Base-by-base conservation (phyloP, 1,284 basidiomycete genomes). In the Ustilago nuda region DNA sequence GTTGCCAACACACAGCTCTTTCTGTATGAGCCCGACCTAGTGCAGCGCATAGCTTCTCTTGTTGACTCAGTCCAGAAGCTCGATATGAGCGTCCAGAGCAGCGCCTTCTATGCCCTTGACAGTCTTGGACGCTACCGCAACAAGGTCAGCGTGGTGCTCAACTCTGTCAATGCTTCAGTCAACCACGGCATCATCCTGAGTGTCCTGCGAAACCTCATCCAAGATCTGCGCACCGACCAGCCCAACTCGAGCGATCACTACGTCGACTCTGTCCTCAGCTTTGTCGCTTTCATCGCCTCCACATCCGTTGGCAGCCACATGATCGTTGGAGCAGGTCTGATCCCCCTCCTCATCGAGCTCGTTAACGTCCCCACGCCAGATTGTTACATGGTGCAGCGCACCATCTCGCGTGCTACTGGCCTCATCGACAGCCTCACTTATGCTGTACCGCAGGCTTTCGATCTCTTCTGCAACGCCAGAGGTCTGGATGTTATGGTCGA, bases 261-360 rank as follows among this genome's bases (percentile, higher is more conserved):
- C 51, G 78, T 83, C 60, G 84, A 85, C 56, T 72, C 74, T 23
- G 87, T 98, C 23, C 88, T 98, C 72, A 91, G 92, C 30, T 93
- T 99, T 81, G 89, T 99, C 46, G 94, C 92, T 2, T 94, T 91
- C 87, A 90, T 99, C 74, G 91, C 94, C 13, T 92, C 92, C 19
- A 92, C 94, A 80, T 89, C 92, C 3, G 89, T 91, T 1, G 94
- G 94, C 36, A 94, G 93, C 37, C 94, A 92, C 82, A 93, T 97
- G 92, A 91, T 98, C 50, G 93, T 98, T 65, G 93, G 94, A n/a
- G 95, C 97, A n/a, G 97, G 97, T 3, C 88, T 98, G 52, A 90
- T 99, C 35, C 94, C 94, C 1, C 88, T 96, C 8, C 89, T 99
- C 15, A 56, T 85, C 56, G 70, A 82, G 50, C 62, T 85, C 8